These are phyloP conservation scores for Mortierella sp. DNA, from an alignment of 371 early-diverging fungal species.

Conservation along the genomic window DNA sequence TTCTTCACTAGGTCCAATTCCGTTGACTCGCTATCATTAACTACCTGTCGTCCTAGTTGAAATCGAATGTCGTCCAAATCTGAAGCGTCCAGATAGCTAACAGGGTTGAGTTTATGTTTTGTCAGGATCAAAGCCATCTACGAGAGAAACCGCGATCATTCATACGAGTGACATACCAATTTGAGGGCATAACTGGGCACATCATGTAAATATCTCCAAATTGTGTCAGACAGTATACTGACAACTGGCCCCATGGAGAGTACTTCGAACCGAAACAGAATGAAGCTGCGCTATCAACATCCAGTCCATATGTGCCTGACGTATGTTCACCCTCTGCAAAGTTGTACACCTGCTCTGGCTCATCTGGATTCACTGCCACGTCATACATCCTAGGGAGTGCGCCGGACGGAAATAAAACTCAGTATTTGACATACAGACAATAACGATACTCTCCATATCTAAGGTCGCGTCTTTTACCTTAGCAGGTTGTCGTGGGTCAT, in stretches of 20 bases:
- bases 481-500: conserved; percentile 44
- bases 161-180: conserved; percentile 50
- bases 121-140: neutral
- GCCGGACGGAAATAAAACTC: neutral
- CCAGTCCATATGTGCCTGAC: conserved; percentile 50
- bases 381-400: conserved; percentile 61
- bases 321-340: conserved; percentile 44
- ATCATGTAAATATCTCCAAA: conserved; percentile 64
- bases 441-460: neutral
- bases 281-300: conserved; percentile 61
- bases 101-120: neutral
- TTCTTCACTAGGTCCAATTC: neutral
- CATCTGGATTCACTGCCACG: conserved; percentile 55
- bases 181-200: conserved; percentile 66
- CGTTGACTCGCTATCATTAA: neutral
- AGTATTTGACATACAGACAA: neutral
- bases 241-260: conserved; percentile 63
- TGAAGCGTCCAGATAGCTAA: conserved; percentile 25
- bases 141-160: neutral
- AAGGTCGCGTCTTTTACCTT: conserved; percentile 15
- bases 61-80: conserved; percentile 33
- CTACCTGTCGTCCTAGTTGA: conserved; percentile 7
- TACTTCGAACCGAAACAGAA: conserved; percentile 63
- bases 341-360: conserved; percentile 64
- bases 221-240: conserved; percentile 64